Conservation (phyloP, 129 eudicot genomes). For the Erigeron canadensis region DNA sequence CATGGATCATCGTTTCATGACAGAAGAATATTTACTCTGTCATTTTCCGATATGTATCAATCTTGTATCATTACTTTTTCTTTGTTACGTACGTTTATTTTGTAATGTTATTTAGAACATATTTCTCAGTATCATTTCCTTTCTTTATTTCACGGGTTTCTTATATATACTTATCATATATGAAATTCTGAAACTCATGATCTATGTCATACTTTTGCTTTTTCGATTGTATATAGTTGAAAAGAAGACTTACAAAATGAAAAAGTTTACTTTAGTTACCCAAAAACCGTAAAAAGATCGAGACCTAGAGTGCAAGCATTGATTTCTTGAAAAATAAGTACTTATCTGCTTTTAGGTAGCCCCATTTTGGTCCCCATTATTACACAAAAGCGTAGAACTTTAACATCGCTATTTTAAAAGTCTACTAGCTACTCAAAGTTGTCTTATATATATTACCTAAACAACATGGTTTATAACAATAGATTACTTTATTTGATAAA, state of each 20-base stretch:
- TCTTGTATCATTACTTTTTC: neutral
- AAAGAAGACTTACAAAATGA: neutral
- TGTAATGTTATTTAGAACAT: slow-evolving; percentile 11
- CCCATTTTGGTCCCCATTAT: slow-evolving; percentile 18
- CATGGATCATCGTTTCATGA: slow-evolving; percentile 9
- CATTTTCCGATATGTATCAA: slow-evolving; percentile 5
- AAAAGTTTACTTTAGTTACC: neutral
- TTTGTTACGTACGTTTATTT: neutral
- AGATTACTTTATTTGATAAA: neutral
- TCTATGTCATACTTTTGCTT: neutral
- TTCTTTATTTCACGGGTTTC: slow-evolving; percentile 4
- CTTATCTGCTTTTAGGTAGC: slow-evolving; percentile 13
- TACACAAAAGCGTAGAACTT: neutral
- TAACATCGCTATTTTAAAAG: neutral
- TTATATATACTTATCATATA: neutral
- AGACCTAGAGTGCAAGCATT: slow-evolving; percentile 16
- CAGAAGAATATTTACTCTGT: slow-evolving; percentile 11
- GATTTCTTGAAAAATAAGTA: slow-evolving; percentile 7
- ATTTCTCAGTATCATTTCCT: neutral
- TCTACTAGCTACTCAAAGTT: neutral
- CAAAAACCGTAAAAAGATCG: slow-evolving; percentile 6
- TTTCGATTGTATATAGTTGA: neutral
- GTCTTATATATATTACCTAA: neutral
- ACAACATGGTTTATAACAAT: neutral
- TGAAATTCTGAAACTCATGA: slow-evolving; percentile 4